phyloP scores from a whole-genome alignment of 257 asterid genomes.

The Scutellaria barbata region DNA sequence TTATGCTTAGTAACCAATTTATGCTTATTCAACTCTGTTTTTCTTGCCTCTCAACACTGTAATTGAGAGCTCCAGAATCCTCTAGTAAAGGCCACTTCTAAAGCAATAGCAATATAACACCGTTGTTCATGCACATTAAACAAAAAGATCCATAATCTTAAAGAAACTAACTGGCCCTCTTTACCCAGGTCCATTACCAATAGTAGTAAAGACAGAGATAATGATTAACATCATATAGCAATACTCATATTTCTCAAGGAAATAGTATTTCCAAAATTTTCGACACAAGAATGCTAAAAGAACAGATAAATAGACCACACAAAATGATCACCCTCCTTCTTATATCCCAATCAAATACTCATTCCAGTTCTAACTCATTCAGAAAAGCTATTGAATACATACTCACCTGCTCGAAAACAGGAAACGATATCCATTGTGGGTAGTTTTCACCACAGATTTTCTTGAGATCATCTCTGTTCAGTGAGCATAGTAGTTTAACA shows the following conservation, averaged over 20 bases:
- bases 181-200: neutral
- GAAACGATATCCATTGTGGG: slow-evolving; percentile 97
- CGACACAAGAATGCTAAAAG: slow-evolving; percentile 8
- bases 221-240: neutral
- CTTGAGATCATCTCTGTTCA: slow-evolving; percentile 85
- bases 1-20: too few relatives aligned
- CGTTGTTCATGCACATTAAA: neutral
- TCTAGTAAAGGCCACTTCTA: neutral
- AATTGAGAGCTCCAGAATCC: neutral
- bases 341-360: neutral
- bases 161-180: neutral
- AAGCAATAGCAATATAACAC: neutral
- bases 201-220: neutral
- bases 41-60: neutral
- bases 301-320: neutral
- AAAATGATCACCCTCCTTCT: neutral
- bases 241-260: neutral
- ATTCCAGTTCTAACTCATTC: neutral
- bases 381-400: neutral
- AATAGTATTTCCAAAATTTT: neutral
- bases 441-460: slow-evolving; percentile 83
- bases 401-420: slow-evolving; percentile 85
- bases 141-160: neutral
- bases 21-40: neutral
- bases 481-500: slow-evolving; percentile 66